Evolutionary conservation across 768 basidiomycete species (phyloP).

Genomic region (Mycena maculata): DNA sequence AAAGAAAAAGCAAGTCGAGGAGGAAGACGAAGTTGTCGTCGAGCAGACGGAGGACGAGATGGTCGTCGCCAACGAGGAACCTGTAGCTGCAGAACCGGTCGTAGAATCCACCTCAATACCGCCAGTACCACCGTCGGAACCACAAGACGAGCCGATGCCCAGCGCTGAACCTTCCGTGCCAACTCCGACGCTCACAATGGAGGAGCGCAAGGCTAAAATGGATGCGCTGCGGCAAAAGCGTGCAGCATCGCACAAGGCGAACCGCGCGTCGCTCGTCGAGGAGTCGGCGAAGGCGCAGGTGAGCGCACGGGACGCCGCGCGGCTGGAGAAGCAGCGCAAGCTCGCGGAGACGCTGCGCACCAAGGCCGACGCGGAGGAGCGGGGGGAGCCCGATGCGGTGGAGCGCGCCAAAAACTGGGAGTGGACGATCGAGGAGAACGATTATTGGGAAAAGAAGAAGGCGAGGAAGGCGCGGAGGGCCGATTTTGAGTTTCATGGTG

Average conservation of each 20-base stretch:
- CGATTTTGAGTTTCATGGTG: conserved; percentile 93
- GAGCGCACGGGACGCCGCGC: conserved; percentile 81
- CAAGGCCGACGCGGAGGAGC: conserved; percentile 90
- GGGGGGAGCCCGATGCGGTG: conserved; percentile 81
- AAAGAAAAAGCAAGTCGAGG: conserved; percentile 16
- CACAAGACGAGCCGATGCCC: conserved; percentile 18
- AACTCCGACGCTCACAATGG: conserved; percentile 26
- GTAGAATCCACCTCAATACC: neutral
- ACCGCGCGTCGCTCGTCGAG: conserved; percentile 86
- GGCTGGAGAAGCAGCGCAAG: conserved; percentile 90
- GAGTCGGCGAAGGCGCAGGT: conserved; percentile 85
- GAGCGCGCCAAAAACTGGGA: conserved; percentile 95
- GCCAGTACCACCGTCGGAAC: conserved; percentile 3
- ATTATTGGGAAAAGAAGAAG: conserved; percentile 94
- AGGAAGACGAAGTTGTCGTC: conserved; percentile 8
- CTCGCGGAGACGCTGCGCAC: conserved; percentile 87
- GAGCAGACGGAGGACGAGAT: conserved; percentile 9
- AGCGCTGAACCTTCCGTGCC: neutral
- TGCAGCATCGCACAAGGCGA: conserved; percentile 62
- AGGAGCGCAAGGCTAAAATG: conserved; percentile 36
- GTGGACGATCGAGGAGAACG: conserved; percentile 95
- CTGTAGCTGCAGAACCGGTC: neutral
- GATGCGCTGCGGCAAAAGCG: conserved; percentile 25
- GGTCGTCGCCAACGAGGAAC: conserved; percentile 2
- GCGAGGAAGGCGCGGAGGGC: conserved; percentile 85